These are phyloP conservation scores for Cucurbita pepo DNA, from an alignment of 306 rosid species.

Conservation along the genomic window DNA sequence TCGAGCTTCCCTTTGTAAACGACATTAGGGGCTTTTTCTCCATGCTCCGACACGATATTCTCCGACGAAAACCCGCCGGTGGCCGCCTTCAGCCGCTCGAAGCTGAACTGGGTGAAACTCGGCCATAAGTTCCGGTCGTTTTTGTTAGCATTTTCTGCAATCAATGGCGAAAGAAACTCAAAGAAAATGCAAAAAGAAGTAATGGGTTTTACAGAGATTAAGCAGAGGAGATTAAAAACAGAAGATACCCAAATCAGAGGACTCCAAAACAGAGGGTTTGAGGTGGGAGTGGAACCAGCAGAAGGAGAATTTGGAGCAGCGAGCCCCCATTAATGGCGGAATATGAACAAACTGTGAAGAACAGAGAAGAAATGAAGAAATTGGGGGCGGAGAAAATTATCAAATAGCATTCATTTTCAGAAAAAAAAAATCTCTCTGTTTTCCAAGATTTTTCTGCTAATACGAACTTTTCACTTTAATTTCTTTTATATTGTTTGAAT, in stretches of 20 bases:
- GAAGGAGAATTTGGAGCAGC: constrained; percentile 80
- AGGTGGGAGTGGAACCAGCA: constrained; percentile 79
- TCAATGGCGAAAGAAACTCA: not conserved
- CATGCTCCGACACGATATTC: constrained; percentile 84
- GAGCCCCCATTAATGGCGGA: constrained; percentile 51
- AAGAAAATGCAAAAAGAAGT: not conserved
- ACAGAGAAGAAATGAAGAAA: not conserved
- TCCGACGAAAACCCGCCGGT: constrained; percentile 61
- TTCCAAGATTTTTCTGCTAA: not conserved
- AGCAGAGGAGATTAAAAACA: not conserved
- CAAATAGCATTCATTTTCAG: not conserved
- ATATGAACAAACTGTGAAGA: constrained; percentile 1
- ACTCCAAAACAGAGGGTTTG: constrained; percentile 61
- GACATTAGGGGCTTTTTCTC: constrained; percentile 84
- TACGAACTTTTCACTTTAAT: not conserved
- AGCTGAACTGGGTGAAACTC: constrained; percentile 53
- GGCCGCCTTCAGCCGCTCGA: constrained; percentile 56
- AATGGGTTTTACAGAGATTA: not conserved
- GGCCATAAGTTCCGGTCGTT: constrained; percentile 34
- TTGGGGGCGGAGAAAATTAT: not conserved
- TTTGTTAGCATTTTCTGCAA: constrained; percentile 67
- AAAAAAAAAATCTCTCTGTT: not conserved
- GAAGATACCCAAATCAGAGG: constrained; percentile 57
- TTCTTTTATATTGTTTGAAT: not conserved
- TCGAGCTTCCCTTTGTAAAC: constrained; percentile 73